Conservation (phyloP, 768 basidiomycete genomes). For the Saitozyma sp. region DNA sequence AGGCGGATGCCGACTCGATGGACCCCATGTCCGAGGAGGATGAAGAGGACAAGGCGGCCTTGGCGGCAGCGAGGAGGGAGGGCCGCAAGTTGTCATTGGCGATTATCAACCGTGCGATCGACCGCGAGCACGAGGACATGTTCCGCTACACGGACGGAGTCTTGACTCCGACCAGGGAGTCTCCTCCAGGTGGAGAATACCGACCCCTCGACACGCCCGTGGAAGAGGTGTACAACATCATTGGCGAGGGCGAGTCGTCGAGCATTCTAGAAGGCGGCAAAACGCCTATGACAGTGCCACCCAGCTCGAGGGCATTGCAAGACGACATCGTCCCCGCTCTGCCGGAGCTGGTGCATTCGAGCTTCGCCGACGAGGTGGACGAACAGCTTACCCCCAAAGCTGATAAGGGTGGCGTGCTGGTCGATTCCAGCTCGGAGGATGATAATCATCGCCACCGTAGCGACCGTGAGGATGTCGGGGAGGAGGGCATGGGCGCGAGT, state of each 20-base stretch:
- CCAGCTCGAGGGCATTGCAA: too few relatives aligned
- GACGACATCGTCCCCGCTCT: too few relatives aligned
- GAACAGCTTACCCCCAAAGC: too few relatives aligned
- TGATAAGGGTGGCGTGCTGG: too few relatives aligned
- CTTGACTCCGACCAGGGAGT: conserved; percentile 4
- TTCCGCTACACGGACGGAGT: neutral
- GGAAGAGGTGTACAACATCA: conserved; percentile 33
- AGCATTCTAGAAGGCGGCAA: too few relatives aligned
- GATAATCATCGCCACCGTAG: conserved; percentile 5
- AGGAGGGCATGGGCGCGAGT: conserved; percentile 13
- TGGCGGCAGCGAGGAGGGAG: conserved; percentile 34
- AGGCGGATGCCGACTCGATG: conserved; percentile 14
- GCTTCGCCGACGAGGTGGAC: too few relatives aligned
- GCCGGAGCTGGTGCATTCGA: too few relatives aligned
- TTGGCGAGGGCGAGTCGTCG: conserved; percentile 6
- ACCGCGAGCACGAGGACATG: conserved; percentile 7
- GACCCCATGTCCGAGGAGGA: conserved; percentile 23
- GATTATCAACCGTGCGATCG: conserved; percentile 31
- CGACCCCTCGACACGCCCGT: conserved; percentile 29
- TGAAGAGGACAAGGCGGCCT: conserved; percentile 21
- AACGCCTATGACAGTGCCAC: too few relatives aligned
- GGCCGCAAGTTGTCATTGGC: conserved; percentile 47
- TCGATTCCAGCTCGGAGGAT: neutral
- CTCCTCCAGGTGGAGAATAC: conserved; percentile 25
- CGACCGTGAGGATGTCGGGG: conserved; percentile 8